Base-by-base conservation (phyloP, 2,329 filamentous ascomycete genomes). In the Cladosporium velox region DNA sequence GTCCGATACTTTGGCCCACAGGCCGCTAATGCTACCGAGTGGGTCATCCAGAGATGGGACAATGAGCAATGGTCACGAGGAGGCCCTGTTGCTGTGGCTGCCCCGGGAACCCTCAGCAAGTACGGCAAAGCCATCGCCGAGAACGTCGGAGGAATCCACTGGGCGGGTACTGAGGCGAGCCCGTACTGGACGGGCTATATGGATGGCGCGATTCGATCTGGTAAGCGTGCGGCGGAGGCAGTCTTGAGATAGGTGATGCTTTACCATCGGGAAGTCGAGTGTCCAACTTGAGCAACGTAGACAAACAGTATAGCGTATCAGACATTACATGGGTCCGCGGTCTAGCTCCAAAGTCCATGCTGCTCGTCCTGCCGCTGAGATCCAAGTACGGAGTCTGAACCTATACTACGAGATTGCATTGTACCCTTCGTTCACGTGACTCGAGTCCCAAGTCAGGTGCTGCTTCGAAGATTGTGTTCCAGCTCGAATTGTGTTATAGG, bases 131-230 rank as follows among this genome's bases (percentile, higher is more conserved):
- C 65, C 32, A 54, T 74, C 26, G 65, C 64, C 12, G 58, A 67
- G 62, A 65, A 60, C 3, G 55, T 65, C n/a, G 68, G 66, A 3
- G 66, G 67, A 2, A 67, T 74, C 21, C 66, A 71, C 65, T 74
- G 72, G 67, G 73, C 72, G 18, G 72, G 73, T 1, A 74, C 72
- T 2, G 72, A 74, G 60, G 62, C 70, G 14, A 66, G 68, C 8
- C 35, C 60, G 18, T 71, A 68, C 47, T 74, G 73, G 72, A 52
- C 65, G 26, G 72, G 72, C 10, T 73, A 72, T 44, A 74, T 74
- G 70, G 72, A 73, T 57, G 73, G 72, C 6, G 73, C 73, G 8
- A 66, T 74, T 21, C 65, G 71, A 34, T 67, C 71, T 4, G 73
- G 72, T 8, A 68, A 69, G 65, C 32, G 70, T 41, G 71, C 60